These are phyloP conservation scores for Termitomyces sp. DNA, from an alignment of 768 basidiomycete genomes.

Conservation along the genomic window DNA sequence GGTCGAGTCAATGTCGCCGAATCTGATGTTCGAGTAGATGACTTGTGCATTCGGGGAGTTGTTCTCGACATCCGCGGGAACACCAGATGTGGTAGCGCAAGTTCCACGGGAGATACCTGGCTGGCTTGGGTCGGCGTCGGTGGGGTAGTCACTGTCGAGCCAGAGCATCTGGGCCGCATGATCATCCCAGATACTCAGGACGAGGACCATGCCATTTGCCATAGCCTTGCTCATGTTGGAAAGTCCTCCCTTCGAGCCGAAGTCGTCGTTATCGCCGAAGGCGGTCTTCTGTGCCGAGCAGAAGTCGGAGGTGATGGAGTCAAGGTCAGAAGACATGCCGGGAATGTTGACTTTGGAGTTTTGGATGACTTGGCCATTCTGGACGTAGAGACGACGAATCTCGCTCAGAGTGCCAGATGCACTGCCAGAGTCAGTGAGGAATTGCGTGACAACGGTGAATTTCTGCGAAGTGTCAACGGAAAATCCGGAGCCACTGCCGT, in stretches of 20 bases:
- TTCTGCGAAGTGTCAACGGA: constrained; percentile 45
- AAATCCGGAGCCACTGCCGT: constrained; percentile 35
- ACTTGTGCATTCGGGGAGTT: not conserved
- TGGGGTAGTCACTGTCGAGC: constrained; percentile 27
- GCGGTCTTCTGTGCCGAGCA: constrained; percentile 39
- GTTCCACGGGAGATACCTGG: not conserved
- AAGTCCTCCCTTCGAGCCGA: constrained; percentile 10
- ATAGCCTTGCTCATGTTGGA: constrained; percentile 34
- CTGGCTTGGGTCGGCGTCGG: constrained; percentile 3
- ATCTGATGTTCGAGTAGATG: not conserved
- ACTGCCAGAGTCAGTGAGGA: constrained; percentile 43
- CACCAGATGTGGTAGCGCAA: not conserved
- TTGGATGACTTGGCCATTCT: constrained; percentile 34
- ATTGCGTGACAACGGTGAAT: constrained; percentile 58
- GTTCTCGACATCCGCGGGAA: not conserved
- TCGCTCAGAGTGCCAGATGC: constrained; percentile 45
- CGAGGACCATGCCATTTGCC: constrained; percentile 37
- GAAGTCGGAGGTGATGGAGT: constrained; percentile 46
- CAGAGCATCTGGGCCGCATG: constrained; percentile 26
- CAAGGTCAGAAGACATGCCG: constrained; percentile 28
- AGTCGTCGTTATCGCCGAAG: constrained; percentile 23
- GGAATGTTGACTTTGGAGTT: constrained; percentile 45
- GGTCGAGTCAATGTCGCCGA: not conserved
- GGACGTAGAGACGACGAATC: constrained; percentile 38
- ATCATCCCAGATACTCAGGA: constrained; percentile 39